These are phyloP conservation scores for Hemerocallis citrina DNA, from an alignment of 106 monocot species.

Conservation along the genomic window DNA sequence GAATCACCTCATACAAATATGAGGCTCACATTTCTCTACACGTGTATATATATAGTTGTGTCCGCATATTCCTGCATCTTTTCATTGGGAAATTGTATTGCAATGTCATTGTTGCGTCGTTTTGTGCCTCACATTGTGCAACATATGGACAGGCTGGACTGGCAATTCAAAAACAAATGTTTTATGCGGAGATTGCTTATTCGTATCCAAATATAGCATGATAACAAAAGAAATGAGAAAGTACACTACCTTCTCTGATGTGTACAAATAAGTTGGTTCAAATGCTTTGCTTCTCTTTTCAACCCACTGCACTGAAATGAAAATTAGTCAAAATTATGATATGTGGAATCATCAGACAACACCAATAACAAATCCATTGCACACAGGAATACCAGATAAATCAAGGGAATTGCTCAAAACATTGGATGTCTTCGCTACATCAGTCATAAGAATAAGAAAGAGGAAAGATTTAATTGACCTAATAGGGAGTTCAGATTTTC, in stretches of 20 bases:
- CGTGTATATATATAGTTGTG: too few species aligned
- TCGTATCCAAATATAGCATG: not conserved
- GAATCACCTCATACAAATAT: too few species aligned
- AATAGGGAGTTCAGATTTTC: constrained; percentile 41
- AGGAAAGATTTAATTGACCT: constrained; percentile 28
- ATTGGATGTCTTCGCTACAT: not conserved
- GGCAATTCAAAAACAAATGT: too few species aligned
- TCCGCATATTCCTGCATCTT: too few species aligned
- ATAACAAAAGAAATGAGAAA: not conserved
- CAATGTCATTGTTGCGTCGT: too few species aligned
- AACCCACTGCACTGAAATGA: constrained; percentile 12
- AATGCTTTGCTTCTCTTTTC: constrained; percentile 63
- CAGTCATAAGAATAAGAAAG: too few species aligned
- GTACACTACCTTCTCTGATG: constrained; percentile 73
- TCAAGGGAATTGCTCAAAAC: not conserved
- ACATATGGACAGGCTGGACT: too few species aligned
- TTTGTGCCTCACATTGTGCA: too few species aligned
- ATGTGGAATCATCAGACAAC: not conserved
- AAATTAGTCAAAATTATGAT: not conserved
- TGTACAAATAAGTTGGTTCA: constrained; percentile 91
- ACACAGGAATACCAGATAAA: not conserved
- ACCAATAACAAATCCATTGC: not conserved
- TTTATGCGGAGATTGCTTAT: not conserved
- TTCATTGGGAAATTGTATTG: too few species aligned
- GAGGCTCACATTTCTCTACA: too few species aligned